A percentile compares a stretch with the other conserved stretches of the same genome.
Evolutionary conservation across 108 stramenopile genomes (phyloP).

Genomic region (Schizochytrium sp.): DNA sequence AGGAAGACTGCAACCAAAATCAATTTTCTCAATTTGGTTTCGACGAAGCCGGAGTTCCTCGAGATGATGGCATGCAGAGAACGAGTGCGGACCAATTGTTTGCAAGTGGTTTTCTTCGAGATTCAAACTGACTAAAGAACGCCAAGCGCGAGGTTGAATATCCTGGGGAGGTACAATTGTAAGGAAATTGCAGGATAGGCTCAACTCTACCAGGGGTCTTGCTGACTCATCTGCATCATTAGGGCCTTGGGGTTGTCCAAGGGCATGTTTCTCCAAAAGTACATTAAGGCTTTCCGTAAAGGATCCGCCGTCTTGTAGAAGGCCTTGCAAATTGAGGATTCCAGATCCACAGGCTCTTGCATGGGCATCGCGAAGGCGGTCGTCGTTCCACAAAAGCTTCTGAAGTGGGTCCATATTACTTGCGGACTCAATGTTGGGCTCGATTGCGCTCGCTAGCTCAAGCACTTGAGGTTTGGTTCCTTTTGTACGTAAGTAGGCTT

Average conservation of each 20-base stretch:
- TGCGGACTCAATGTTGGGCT: not conserved
- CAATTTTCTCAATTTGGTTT: not conserved
- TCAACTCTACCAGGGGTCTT: not conserved
- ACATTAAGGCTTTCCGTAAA: not conserved
- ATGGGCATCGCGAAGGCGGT: slow-evolving; percentile 15
- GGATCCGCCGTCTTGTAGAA: not conserved
- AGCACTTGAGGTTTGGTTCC: not conserved
- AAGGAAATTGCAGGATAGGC: not conserved
- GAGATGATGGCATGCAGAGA: not conserved
- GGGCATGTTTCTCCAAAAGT: not conserved
- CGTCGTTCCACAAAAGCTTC: not conserved
- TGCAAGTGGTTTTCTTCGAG: slow-evolving; percentile 1
- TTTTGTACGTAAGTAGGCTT: slow-evolving; percentile 32
- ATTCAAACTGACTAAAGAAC: not conserved
- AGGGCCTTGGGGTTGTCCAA: not conserved
- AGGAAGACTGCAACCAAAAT: not conserved
- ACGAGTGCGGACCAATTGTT: not conserved
- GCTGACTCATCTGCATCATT: not conserved
- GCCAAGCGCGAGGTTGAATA: not conserved
- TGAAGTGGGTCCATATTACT: slow-evolving; percentile 39
- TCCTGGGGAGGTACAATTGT: not conserved
- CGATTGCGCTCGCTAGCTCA: not conserved
- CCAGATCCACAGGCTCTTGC: slow-evolving; percentile 3
- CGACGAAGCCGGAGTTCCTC: slow-evolving; percentile 27
- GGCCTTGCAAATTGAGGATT: not conserved